Conservation (phyloP, 495 filamentous ascomycete species). For the Penicillium argentinense region DNA sequence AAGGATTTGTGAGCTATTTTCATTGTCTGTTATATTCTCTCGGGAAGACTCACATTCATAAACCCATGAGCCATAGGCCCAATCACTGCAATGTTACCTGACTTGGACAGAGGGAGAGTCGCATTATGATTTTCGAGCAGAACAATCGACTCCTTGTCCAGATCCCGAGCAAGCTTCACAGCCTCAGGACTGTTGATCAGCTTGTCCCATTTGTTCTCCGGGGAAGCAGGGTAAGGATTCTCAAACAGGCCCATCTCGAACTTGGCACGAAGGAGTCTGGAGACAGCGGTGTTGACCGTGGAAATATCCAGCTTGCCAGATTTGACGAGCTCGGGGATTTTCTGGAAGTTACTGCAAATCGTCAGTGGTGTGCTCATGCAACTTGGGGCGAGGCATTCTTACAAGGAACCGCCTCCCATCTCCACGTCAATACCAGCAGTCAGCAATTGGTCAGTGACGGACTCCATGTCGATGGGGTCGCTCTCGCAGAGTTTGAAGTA, state of each 20-base stretch:
- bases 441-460: constrained; percentile 55
- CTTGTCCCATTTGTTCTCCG: constrained; percentile 49
- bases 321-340: constrained; percentile 61
- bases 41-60: constrained; percentile 58
- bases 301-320: constrained; percentile 55
- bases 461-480: constrained; percentile 58
- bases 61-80: constrained; percentile 71
- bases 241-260: constrained; percentile 69
- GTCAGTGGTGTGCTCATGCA: neutral
- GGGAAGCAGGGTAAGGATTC: constrained; percentile 57
- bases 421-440: constrained; percentile 72
- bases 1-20: constrained; percentile 1
- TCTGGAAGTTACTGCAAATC: constrained; percentile 60
- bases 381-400: neutral
- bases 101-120: constrained; percentile 58
- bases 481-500: constrained; percentile 60
- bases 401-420: constrained; percentile 71
- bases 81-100: constrained; percentile 66
- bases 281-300: constrained; percentile 63
- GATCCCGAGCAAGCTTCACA: constrained; percentile 54
- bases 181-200: constrained; percentile 58
- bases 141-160: constrained; percentile 69
- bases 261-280: constrained; percentile 60
- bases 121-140: constrained; percentile 66
- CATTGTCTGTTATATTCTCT: no score